phyloP scores from a whole-genome alignment of 140 eudicot species.

The Oenanthe javanica region DNA sequence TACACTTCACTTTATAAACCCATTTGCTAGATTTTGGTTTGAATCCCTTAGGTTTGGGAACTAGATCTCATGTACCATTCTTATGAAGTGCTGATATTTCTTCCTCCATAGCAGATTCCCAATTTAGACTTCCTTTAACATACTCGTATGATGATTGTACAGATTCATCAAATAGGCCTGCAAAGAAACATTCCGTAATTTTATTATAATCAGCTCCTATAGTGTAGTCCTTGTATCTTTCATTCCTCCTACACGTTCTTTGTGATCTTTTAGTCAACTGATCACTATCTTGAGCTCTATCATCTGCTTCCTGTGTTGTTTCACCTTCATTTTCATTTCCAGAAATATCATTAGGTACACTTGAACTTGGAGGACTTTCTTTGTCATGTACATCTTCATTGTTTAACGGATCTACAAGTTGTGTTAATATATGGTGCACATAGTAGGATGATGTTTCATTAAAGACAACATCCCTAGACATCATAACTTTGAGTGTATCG shows the following conservation, averaged over 20 bases:
- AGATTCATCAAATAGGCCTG: not conserved
- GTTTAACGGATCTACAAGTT: no score
- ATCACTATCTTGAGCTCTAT: not conserved
- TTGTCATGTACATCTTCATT: no score
- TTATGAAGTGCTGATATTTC: not conserved
- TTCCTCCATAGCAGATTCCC: not conserved
- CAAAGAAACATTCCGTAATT: no score
- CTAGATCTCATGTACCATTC: not conserved
- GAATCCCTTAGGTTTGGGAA: not conserved
- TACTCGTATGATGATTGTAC: not conserved
- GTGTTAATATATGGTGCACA: no score
- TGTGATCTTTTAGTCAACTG: no score
- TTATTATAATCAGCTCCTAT: no score
- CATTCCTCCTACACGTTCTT: no score
- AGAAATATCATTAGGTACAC: not conserved
- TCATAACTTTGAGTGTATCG: not conserved
- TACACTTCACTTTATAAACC: not conserved
- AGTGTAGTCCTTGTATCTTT: no score
- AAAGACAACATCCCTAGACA: slow-evolving; percentile 3
- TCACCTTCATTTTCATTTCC: not conserved
- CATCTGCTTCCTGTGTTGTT: no score
- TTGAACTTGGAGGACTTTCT: not conserved
- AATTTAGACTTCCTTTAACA: not conserved
- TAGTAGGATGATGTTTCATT: no score
- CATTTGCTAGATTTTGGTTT: not conserved